Evolutionary conservation across 129 eudicot genomes (phyloP).

Genomic region (Tagetes patula): DNA sequence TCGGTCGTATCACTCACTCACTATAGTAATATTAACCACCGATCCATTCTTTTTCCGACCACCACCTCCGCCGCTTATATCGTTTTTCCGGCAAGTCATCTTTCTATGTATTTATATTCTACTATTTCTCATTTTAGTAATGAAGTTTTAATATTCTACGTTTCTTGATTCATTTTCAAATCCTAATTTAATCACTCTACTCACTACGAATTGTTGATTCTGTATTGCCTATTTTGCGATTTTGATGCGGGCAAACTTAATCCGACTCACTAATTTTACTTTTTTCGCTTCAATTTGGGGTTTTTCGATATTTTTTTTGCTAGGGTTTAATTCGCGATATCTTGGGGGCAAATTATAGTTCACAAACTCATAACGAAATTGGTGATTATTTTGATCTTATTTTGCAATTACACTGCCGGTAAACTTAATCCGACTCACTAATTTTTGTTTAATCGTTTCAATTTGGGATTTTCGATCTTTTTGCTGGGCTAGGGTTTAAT

Average conservation of each 20-base stretch:
- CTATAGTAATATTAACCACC: background rate
- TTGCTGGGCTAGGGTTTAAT: constrained; percentile 16
- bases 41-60: background rate
- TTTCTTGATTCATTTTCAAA: background rate
- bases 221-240: background rate
- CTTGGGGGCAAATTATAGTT: background rate
- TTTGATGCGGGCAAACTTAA: background rate
- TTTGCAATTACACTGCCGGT: background rate
- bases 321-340: constrained; percentile 2
- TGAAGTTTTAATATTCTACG: background rate
- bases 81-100: background rate
- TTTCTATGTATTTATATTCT: background rate
- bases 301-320: background rate
- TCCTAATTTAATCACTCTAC: background rate
- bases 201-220: background rate
- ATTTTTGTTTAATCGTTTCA: constrained; percentile 4
- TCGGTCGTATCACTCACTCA: background rate
- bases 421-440: background rate
- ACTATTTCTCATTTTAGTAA: background rate
- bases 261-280: background rate
- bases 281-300: background rate
- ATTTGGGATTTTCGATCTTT: background rate
- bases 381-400: background rate
- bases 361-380: background rate
- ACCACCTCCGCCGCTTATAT: background rate